Evolutionary conservation across 2,329 filamentous ascomycete species (phyloP).

Genomic region (Chaetomiaceae sp.): DNA sequence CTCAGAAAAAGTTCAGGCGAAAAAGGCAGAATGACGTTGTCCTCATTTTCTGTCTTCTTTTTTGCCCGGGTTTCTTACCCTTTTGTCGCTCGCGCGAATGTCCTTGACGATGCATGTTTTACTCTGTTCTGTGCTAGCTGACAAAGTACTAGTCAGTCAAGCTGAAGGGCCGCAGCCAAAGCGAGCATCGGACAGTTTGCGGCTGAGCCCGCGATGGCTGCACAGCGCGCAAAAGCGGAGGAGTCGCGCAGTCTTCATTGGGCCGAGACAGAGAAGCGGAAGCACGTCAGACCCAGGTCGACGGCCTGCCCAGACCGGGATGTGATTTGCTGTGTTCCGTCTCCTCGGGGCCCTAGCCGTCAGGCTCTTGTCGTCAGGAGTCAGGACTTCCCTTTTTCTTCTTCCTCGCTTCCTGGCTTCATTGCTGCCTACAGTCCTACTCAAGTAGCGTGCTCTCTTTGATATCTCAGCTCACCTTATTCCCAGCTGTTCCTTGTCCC

Average conservation of each 20-base stretch:
- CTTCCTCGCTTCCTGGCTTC: too few relatives aligned
- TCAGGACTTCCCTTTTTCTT: too few relatives aligned
- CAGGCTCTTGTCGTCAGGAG: too few relatives aligned
- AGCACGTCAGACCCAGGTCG: slow-evolving; percentile 4
- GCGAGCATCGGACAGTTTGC: not conserved
- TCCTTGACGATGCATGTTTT: too few relatives aligned
- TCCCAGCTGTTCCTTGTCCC: too few relatives aligned
- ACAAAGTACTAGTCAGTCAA: not conserved
- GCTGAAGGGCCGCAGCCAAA: not conserved
- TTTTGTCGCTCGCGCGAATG: too few relatives aligned
- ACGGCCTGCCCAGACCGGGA: not conserved
- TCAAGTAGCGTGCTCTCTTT: too few relatives aligned
- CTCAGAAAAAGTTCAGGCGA: not conserved
- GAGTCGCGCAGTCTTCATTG: slow-evolving; percentile 4
- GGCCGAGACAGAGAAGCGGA: not conserved
- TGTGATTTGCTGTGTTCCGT: not conserved
- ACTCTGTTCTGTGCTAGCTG: not conserved
- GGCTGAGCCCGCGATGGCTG: slow-evolving; percentile 4
- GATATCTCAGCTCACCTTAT: too few relatives aligned
- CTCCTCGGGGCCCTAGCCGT: not conserved
- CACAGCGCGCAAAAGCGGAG: not conserved
- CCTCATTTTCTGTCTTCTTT: not conserved
- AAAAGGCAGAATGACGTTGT: slow-evolving; percentile 13
- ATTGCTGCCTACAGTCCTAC: too few relatives aligned
- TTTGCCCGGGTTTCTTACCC: not conserved